These are phyloP conservation scores for Talaromyces rugulosus DNA, from an alignment of 2,329 filamentous ascomycete genomes.

Conservation along the genomic window DNA sequence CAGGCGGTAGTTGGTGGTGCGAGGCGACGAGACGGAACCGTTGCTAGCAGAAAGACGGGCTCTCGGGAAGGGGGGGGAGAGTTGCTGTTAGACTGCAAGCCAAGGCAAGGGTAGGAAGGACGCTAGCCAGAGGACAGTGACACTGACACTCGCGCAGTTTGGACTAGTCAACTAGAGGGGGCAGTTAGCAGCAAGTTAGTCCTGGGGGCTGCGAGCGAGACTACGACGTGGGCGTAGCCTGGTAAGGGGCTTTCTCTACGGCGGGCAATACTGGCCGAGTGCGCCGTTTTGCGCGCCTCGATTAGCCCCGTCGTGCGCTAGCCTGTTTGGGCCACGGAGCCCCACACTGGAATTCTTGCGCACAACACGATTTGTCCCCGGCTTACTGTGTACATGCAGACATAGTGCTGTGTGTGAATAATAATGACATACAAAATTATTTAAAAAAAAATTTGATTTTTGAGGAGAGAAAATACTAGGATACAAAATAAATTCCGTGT, in stretches of 20 bases:
- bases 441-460: not conserved
- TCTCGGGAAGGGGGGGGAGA: not conserved
- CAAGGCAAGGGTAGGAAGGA: not conserved
- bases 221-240: not conserved
- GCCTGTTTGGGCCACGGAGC: not conserved
- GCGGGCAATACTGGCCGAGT: not conserved
- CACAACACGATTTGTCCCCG: not conserved
- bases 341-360: not conserved
- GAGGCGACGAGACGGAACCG: not conserved
- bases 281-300: not conserved
- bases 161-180: not conserved
- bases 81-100: not conserved
- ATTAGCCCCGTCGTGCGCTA: not conserved
- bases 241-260: not conserved
- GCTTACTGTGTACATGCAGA: too few species aligned
- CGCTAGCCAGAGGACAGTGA: not conserved
- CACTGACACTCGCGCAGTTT: not conserved
- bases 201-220: not conserved
- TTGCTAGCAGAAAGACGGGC: not conserved
- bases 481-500: too few species aligned
- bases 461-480: too few species aligned
- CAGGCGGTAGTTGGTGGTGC: not conserved
- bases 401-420: too few species aligned
- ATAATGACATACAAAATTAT: not conserved
- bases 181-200: not conserved